Evolutionary conservation across 1,139 yeast genomes (phyloP).

Genomic region (Geotrichum aggregatum): DNA sequence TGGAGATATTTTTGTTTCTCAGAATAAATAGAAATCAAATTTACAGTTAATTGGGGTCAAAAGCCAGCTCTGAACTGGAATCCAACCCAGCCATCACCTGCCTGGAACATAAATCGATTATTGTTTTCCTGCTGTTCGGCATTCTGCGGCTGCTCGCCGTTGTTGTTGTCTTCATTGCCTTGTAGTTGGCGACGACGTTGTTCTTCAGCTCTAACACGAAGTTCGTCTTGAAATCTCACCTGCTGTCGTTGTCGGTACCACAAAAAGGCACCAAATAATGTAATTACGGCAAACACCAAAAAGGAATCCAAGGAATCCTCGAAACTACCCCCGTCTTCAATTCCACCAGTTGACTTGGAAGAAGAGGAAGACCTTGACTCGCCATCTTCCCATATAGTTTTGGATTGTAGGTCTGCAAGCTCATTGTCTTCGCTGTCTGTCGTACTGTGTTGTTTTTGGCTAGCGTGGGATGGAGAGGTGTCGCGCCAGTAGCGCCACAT

Average conservation of each 20-base stretch:
- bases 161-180: background rate
- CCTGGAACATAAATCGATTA: conserved; percentile 7
- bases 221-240: background rate
- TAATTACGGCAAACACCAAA: conserved; percentile 5
- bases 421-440: background rate
- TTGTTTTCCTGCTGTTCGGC: background rate
- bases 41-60: background rate
- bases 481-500: conserved; percentile 17
- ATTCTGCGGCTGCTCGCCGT: background rate
- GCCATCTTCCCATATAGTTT: conserved; percentile 6
- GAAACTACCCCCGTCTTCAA: background rate
- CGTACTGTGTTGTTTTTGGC: background rate
- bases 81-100: conserved; percentile 7
- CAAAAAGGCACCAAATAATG: conserved; percentile 13
- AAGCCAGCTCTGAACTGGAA: conserved; percentile 6
- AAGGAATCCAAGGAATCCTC: conserved; percentile 8
- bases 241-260: conserved; percentile 16
- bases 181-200: conserved; percentile 2
- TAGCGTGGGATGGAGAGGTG: background rate
- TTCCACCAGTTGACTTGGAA: background rate
- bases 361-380: background rate
- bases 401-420: background rate
- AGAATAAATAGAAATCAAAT: too few relatives aligned
- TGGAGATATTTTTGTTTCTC: too few relatives aligned
- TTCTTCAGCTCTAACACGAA: conserved; percentile 1